phyloP scores from a whole-genome alignment of 2,329 filamentous ascomycete species.

The Epichloe sylvatica region DNA sequence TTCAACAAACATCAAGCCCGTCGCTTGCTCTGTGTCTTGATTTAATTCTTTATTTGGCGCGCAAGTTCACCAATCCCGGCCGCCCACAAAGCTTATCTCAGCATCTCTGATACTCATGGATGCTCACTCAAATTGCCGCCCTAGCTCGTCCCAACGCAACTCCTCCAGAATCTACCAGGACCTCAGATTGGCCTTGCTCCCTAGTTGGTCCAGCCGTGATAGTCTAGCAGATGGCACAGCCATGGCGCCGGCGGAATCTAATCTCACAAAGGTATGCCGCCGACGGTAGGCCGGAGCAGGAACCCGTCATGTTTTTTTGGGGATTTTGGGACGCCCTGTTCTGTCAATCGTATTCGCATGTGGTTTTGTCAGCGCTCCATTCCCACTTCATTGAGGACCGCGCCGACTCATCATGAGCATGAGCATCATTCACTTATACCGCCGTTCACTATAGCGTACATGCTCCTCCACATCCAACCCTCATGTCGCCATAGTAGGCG shows the following conservation, averaged over 20 bases:
- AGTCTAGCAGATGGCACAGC: conserved; percentile 17
- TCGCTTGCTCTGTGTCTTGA: neutral
- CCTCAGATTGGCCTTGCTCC: conserved; percentile 27
- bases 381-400: neutral
- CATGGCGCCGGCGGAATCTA: conserved; percentile 18
- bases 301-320: neutral
- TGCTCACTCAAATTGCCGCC: conserved; percentile 37
- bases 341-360: neutral
- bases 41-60: neutral
- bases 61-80: neutral
- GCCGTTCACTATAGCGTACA: conserved; percentile 9
- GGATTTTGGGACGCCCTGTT: neutral
- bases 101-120: conserved; percentile 25
- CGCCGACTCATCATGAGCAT: neutral
- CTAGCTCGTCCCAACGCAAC: conserved; percentile 27
- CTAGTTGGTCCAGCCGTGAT: conserved; percentile 20
- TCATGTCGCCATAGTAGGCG: conserved; percentile 54
- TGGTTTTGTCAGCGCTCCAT: neutral
- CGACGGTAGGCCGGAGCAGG: neutral
- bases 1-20: conserved; percentile 1
- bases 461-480: conserved; percentile 20
- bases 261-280: conserved; percentile 21
- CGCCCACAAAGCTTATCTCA: neutral
- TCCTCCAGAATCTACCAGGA: conserved; percentile 38
- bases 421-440: neutral